Conservation (phyloP, 345 rosid genomes). For the Hibiscus syriacus region DNA sequence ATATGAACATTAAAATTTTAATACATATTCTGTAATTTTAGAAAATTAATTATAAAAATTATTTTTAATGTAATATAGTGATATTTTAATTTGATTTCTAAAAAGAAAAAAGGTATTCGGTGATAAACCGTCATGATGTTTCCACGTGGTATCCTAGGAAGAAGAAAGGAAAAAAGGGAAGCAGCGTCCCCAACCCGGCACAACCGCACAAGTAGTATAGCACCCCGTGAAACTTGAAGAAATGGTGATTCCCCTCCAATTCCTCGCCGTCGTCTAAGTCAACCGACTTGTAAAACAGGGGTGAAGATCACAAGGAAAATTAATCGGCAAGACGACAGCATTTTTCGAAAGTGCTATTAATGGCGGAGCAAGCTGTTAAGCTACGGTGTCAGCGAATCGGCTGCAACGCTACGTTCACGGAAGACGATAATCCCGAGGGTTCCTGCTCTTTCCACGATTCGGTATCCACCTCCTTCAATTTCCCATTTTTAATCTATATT, state of each 20-base stretch:
- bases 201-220: neutral
- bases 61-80: too few species aligned
- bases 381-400: slow-evolving; percentile 85
- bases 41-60: too few species aligned
- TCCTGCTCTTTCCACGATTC: slow-evolving; percentile 76
- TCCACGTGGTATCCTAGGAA: too few species aligned
- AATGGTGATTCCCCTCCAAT: neutral
- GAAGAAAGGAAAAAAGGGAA: too few species aligned
- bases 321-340: neutral
- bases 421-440: slow-evolving; percentile 71
- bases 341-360: slow-evolving; percentile 5
- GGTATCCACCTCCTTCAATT: slow-evolving; percentile 20
- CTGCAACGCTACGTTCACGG: slow-evolving; percentile 76
- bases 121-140: too few species aligned
- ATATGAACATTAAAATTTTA: too few species aligned
- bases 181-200: too few species aligned
- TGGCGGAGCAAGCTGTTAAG: slow-evolving; percentile 35
- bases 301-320: neutral
- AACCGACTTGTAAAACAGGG: neutral
- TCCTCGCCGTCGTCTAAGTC: too few species aligned
- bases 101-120: too few species aligned
- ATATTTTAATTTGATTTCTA: too few species aligned
- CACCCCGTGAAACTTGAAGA: neutral
- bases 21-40: too few species aligned
- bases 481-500: neutral